These are phyloP conservation scores for Odontarrhena argentea DNA, from an alignment of 345 rosid genomes.

Conservation along the genomic window DNA sequence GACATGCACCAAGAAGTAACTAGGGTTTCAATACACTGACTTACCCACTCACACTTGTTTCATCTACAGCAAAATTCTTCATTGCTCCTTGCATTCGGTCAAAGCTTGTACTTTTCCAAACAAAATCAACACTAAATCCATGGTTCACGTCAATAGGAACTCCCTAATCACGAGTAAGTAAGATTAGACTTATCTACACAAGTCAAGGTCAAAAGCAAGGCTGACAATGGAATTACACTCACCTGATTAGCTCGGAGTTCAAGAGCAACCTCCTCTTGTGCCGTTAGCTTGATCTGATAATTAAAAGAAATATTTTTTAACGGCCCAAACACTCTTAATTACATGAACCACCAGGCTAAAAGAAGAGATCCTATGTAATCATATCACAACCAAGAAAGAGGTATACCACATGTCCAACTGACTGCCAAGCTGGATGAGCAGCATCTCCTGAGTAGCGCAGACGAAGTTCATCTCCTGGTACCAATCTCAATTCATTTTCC, in stretches of 20 bases:
- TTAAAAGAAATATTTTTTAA: constrained; percentile 18
- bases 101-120: constrained; percentile 99
- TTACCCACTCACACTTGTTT: constrained; percentile 99
- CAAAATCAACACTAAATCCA: constrained; percentile 98
- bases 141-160: constrained; percentile 94
- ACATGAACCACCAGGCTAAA: constrained; percentile 6
- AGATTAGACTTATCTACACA: constrained; percentile 20
- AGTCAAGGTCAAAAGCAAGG: constrained; percentile 12
- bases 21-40: constrained; percentile 38
- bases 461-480: constrained; percentile 96
- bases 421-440: constrained; percentile 97
- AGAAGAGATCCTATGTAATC: constrained; percentile 5
- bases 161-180: constrained; percentile 57
- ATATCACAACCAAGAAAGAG: constrained; percentile 28
- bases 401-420: constrained; percentile 99
- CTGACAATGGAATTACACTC: constrained; percentile 27
- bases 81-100: constrained; percentile 99
- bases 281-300: constrained; percentile 83
- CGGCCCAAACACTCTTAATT: constrained; percentile 6
- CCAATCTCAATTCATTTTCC: constrained; percentile 96
- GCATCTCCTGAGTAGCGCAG: constrained; percentile 97
- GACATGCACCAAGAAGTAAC: constrained; percentile 16
- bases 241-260: constrained; percentile 99
- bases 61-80: constrained; percentile 99
- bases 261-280: constrained; percentile 98